Percentiles rank a stretch among this genome's conserved stretches.
Conservation (phyloP, 768 basidiomycete genomes). For the Amylocystis lapponica region DNA sequence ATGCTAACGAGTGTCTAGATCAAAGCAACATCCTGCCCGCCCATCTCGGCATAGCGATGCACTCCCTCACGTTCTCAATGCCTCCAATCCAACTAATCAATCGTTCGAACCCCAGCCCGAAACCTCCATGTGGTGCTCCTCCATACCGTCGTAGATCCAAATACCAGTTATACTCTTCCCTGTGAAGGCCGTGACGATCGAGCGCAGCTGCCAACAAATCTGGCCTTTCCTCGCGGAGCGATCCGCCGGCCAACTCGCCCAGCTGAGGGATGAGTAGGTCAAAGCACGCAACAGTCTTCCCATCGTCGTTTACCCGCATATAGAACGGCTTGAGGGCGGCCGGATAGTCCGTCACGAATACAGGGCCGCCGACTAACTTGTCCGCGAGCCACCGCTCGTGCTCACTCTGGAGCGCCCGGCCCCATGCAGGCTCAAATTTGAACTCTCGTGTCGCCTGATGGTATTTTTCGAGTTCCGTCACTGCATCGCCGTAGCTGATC, state of each 20-base stretch:
- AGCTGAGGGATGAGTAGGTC: slow-evolving; percentile 85
- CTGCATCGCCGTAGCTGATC: slow-evolving; percentile 75
- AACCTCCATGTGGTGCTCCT: slow-evolving; percentile 89
- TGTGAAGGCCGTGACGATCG: slow-evolving; percentile 38
- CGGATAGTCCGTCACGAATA: slow-evolving; percentile 93
- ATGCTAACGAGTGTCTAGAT: too few relatives aligned
- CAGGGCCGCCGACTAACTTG: slow-evolving; percentile 58
- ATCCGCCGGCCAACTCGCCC: slow-evolving; percentile 91
- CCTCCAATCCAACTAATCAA: slow-evolving; percentile 84
- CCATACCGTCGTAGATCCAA: slow-evolving; percentile 79
- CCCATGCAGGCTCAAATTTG: slow-evolving; percentile 58
- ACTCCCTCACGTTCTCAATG: slow-evolving; percentile 87
- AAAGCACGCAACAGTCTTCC: slow-evolving; percentile 82
- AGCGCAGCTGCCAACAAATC: slow-evolving; percentile 49
- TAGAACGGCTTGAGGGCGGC: slow-evolving; percentile 86
- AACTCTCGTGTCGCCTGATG: slow-evolving; percentile 38
- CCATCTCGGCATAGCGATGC: slow-evolving; percentile 90
- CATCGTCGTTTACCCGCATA: slow-evolving; percentile 67
- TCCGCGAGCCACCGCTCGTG: slow-evolving; percentile 92
- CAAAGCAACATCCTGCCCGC: slow-evolving; percentile 69
- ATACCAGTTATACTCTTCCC: slow-evolving; percentile 60
- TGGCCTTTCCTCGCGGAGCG: slow-evolving; percentile 74
- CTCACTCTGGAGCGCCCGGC: slow-evolving; percentile 72
- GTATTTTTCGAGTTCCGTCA: slow-evolving; percentile 45
- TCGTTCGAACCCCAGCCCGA: slow-evolving; percentile 94